Evolutionary conservation across 176 grass and related monocot genomes (phyloP).

Genomic region (Sorghum bicolor): DNA sequence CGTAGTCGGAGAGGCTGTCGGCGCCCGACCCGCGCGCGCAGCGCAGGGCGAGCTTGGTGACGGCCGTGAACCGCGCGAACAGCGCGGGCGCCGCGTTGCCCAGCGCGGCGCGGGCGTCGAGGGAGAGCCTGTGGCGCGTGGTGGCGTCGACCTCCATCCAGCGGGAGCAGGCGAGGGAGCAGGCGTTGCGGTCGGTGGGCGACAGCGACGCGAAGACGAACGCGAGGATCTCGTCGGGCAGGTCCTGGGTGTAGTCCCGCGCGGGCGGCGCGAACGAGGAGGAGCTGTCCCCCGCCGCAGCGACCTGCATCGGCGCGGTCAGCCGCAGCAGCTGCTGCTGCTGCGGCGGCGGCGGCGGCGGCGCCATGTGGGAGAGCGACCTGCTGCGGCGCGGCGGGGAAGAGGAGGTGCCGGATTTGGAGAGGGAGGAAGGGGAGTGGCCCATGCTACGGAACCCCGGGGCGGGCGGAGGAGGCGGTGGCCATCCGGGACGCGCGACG

Average conservation of each 20-base stretch:
- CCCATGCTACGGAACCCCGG: slow-evolving; percentile 45
- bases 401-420: slow-evolving; percentile 30
- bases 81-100: slow-evolving; percentile 25
- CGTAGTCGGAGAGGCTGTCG: slow-evolving; percentile 74
- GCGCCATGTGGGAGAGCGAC: slow-evolving; percentile 36
- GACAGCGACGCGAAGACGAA: slow-evolving; percentile 67
- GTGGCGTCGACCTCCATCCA: slow-evolving; percentile 69
- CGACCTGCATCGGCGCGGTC: background rate
- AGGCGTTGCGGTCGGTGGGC: slow-evolving; percentile 59
- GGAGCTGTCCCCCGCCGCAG: background rate
- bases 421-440: slow-evolving; percentile 26
- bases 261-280: background rate
- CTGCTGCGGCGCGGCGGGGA: slow-evolving; percentile 12
- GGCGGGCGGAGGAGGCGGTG: slow-evolving; percentile 29
- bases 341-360: slow-evolving; percentile 14
- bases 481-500: slow-evolving; percentile 26
- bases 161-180: slow-evolving; percentile 64
- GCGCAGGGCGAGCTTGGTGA: slow-evolving; percentile 66
- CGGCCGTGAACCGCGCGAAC: slow-evolving; percentile 61
- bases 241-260: slow-evolving; percentile 74
- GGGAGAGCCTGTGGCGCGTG: slow-evolving; percentile 61
- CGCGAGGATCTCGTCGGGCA: slow-evolving; percentile 80
- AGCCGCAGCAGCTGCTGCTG: background rate
- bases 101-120: slow-evolving; percentile 50
- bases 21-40: slow-evolving; percentile 44